Evolutionary conservation across 2,329 filamentous ascomycete genomes (phyloP), one percentile per base, ranked within the genome.

Genomic region (Raffaelea albimanens): DNA sequence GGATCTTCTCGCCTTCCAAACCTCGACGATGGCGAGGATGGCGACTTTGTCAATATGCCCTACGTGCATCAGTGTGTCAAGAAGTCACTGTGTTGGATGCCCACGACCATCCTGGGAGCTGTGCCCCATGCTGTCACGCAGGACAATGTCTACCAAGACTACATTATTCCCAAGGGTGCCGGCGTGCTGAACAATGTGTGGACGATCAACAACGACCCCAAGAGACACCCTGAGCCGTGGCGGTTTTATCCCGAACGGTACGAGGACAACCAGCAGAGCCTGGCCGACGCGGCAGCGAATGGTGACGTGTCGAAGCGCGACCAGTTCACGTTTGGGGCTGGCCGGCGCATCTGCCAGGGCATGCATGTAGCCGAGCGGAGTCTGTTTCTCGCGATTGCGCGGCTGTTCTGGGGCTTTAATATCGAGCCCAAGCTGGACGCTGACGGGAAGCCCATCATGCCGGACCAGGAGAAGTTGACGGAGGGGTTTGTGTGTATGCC

Each of bases 291-390:
- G 5, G 40, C 31, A 0, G 58, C 59, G 45, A 60, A 59, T 50
- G 51, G 53, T 14, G 58, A 62, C 23, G 22, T 45, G 23, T 46
- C 55, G 14, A 65, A 73, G 55, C 65, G 73, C 14, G 75, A 78
- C 43, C 68, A 72, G 9, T 78, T 75, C 57, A 68, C 66, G 0
- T 81, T 77, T 47, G 76, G 77, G 19, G 71, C 70, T 9, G 76
- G 77, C 2, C 65, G 76, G 5, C 66, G 78, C 21, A 68, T 80
- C 40, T 82, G 78, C 57, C 76, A 72, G 3, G 78, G 78, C 0
- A 73, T 76, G 25, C 72, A 78, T 45, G 63, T 81, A 2, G 73
- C 73, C 0, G 69, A 73, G 47, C 67, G 68, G 5, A 67, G 63
- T 10, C 53, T 77, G 14, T 74, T 71, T 53, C 60, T 76, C 8